A percentile compares a stretch with the other conserved stretches of the same genome.
These are phyloP conservation scores for Sporothrix schenckii DNA, from an alignment of 2,329 filamentous ascomycete genomes.

Conservation along the genomic window DNA sequence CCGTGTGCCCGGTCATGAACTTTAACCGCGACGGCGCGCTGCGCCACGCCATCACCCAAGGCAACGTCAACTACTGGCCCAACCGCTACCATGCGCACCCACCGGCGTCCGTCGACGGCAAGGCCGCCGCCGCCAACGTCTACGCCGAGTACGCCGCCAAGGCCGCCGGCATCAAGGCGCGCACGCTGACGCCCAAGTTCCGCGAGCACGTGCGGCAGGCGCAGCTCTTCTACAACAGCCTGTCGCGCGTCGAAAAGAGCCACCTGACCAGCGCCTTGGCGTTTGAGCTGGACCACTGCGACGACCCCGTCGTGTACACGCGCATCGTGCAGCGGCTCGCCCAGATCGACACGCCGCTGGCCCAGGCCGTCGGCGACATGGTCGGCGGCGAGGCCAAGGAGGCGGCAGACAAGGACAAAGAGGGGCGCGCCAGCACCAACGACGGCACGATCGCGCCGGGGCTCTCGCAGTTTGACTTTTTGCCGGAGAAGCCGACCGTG, in stretches of 20 bases:
- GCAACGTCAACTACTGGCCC: constrained; percentile 78
- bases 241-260: constrained; percentile 66
- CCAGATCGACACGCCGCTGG: constrained; percentile 70
- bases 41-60: constrained; percentile 72
- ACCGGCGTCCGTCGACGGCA: constrained; percentile 56
- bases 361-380: constrained; percentile 12
- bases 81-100: constrained; percentile 68
- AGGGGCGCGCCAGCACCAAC: constrained; percentile 8
- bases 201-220: constrained; percentile 76
- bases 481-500: neutral
- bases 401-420: neutral
- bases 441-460: neutral
- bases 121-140: constrained; percentile 55
- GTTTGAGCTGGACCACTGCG: constrained; percentile 80
- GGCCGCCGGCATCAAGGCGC: constrained; percentile 69
- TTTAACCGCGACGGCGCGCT: constrained; percentile 74
- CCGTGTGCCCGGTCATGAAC: constrained; percentile 74
- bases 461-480: constrained; percentile 5
- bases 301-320: constrained; percentile 75
- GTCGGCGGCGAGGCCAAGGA: neutral
- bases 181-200: constrained; percentile 73
- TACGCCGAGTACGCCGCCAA: constrained; percentile 70
- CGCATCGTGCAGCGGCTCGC: constrained; percentile 68
- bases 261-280: constrained; percentile 64
- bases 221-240: constrained; percentile 80